Evolutionary conservation across 192 early-diverging fungal species (phyloP), one percentile per base, ranked within the genome.

Genomic region (Chytriomyces confervae): DNA sequence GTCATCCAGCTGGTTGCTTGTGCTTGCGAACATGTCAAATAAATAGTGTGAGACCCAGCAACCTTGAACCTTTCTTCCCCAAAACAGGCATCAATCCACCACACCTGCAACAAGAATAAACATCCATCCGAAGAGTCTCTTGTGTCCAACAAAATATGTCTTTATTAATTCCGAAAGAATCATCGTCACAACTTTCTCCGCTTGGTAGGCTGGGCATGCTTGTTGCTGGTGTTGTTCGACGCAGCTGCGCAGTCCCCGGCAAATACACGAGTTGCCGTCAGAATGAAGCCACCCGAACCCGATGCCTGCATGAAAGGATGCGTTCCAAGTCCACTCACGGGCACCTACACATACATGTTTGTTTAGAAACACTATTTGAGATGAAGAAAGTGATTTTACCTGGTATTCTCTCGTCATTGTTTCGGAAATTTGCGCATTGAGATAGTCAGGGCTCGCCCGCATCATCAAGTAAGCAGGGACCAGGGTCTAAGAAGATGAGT

Each of bases 391-490:
- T 13, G 63, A 65, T 13, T 24, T 11, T 6, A 87, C 86, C 83
- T 89, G 87, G 66, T 89, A 89, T 78, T 96, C 92, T 36, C 98
- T 88, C 64, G 97, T 83, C 93, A 93, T 96, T 77, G 93, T 94
- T 77, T 99, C 97, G 1, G 92, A 93, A 23, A 99, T 71, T 78
- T 95, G 93, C 11, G 93, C 91, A 57, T 95, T 94, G 63, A 97
- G 77, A 50, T 89, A 95, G 16, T 89, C 86, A 0, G 83, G 84
- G 8, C 89, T 92, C 61, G 81, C 84, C 46, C 92, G 88, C 85
- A 98, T 88, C 72, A 84, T 70, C 11, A 77, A 27, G 57, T 77
- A 82, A 2, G 80, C 36, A 43, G 72, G 67, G 7, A 77, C 47
- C 48, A 85, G 70, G 18, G 80, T 20, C 80, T 85, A 60, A 44